Base-by-base conservation (phyloP, 345 rosid genomes). In the Excoecaria cochinchinensis region DNA sequence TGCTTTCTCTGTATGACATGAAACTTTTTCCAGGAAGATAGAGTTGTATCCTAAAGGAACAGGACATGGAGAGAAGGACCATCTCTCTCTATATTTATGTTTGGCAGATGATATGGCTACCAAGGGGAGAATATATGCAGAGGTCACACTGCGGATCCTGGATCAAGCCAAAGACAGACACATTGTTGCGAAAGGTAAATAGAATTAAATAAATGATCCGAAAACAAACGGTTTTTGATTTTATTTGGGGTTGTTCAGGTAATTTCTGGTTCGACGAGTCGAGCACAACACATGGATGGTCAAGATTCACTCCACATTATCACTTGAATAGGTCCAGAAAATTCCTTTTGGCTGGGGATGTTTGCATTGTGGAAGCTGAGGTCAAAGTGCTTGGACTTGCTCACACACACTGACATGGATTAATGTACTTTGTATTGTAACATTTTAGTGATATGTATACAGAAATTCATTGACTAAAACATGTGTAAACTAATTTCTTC, bases 1-100 rank as follows among this genome's bases (percentile, higher is more conserved):
- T 6, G 7, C 10, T 44, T 44, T 6, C 9, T 44, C 48, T 4
- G 10, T 44, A 6, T 6, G 48, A 44, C 48, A 44, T 44, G 48
- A 44, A 44, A 5, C 10, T 31, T 31, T 31, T 31, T 31, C 31
- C 82, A 87, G 90, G 90, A 81, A 73, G 71, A 74, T 87, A 47
- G 67, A 74, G 57, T 68, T 87, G 56, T 77, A 77, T 82, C 87
- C 86, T 0, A 64, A 25, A 47, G 89, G 86, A 81, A 71, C 73
- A 69, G 76, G 59, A 36, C 57, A 15, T 16, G 86, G 86, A 65
- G 24, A 63, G 3, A 78, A 76, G 15, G 60, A 8, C 51, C 76
- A 44, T 65, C 3, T 87, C 39, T 78, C 87, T 42, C 64, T 87
- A 7, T 84, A 75, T 71, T 52, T 85, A 72, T 75, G 53, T 21